Evolutionary conservation across 331 rosid species (phyloP), one percentile per base, ranked within the genome.

Genomic region (Acacia pycnantha): DNA sequence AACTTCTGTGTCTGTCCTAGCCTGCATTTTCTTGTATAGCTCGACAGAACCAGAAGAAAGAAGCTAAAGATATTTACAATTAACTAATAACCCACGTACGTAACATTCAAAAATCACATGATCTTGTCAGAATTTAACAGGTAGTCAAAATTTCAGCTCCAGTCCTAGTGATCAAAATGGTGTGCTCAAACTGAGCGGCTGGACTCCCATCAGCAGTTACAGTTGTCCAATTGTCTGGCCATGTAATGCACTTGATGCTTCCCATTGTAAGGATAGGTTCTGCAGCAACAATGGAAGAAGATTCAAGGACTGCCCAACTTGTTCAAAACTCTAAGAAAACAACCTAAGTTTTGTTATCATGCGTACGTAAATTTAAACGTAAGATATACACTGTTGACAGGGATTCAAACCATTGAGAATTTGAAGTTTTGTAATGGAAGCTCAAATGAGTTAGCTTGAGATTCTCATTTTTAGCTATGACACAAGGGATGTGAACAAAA

Each of bases 181-280:
- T 90, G 85, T 96, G 98, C 85, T 96, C 99, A 85, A 88, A 91
- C 86, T 96, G 99, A 48, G 99, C 98, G n/a, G 99, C 97, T 4
- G 90, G 86, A 85, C 97, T 79, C 54, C 98, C 97, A 82, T 93
- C 97, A 1, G 94, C 88, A 15, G 98, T 79, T 44, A 93, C 41
- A 3, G 94, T 80, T 6, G 99, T 96, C 99, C 99, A 96, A 85
- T 96, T 94, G 86, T 93, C 99, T 24, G 90, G 92, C 99, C 99
- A 96, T 47, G 95, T 91, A 74, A 81, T 31, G 84, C 93, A 91
- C 19, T 92, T 89, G 3, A 40, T 85, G 87, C 95, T 91, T 87
- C 99, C 98, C 92, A 90, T 51, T 2, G 99, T 89, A 59, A 96
- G 97, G 78, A 96, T 96, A 46, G 98, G 99, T 83, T 96, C 98